phyloP scores from a whole-genome alignment of 306 rosid genomes.

The Corylus americana region DNA sequence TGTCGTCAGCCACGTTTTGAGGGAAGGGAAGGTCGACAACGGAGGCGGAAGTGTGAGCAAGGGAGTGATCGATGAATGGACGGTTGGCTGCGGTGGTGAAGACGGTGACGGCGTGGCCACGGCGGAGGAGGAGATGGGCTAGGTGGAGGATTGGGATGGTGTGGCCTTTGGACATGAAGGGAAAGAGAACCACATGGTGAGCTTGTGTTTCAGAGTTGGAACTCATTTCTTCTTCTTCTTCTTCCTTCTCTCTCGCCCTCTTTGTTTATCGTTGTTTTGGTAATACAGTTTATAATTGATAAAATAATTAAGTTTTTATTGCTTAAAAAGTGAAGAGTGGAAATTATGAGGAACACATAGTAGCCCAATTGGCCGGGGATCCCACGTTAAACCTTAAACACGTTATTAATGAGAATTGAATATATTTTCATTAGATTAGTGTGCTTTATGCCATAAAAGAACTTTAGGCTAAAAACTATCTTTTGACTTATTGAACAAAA shows the following conservation, averaged over 20 bases:
- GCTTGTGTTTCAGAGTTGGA: background rate
- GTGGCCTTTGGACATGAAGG: conserved; percentile 62
- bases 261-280: too few relatives aligned
- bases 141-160: conserved; percentile 53
- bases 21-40: conserved; percentile 40
- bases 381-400: too few relatives aligned
- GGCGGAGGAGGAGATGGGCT: conserved; percentile 37
- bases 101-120: conserved; percentile 29
- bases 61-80: conserved; percentile 31
- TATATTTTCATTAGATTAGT: too few relatives aligned
- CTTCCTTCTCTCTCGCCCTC: background rate
- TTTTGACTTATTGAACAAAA: too few relatives aligned
- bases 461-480: too few relatives aligned
- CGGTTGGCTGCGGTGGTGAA: conserved; percentile 43
- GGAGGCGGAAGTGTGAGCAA: conserved; percentile 29
- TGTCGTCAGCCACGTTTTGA: conserved; percentile 11
- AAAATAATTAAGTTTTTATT: too few relatives aligned
- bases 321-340: too few relatives aligned
- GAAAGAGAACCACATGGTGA: conserved; percentile 38
- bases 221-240: conserved; percentile 15
- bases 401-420: too few relatives aligned
- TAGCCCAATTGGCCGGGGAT: too few relatives aligned
- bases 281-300: too few relatives aligned
- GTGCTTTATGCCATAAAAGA: too few relatives aligned
- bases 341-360: too few relatives aligned